Evolutionary conservation across 306 rosid genomes (phyloP), one percentile per base, ranked within the genome.

Genomic region (Quercus gilva): DNA sequence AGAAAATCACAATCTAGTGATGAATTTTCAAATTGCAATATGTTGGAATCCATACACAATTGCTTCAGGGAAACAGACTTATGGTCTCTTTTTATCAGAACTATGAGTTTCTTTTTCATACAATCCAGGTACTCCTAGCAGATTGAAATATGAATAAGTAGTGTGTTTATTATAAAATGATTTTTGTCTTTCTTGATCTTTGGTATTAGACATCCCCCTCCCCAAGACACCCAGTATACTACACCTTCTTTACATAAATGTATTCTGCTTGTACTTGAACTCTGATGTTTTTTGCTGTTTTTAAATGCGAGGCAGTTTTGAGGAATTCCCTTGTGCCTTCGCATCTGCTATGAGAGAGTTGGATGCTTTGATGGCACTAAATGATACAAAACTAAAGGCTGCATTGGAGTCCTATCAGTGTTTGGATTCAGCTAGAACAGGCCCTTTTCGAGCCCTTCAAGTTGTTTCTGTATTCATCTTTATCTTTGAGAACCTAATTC

Each of bases 401-500:
- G 53, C 73, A 70, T 80, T 96, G 84, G 96, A 96, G 76, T 91
- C 98, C 45, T 96, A 96, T 70, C 81, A 73, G 67, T 86, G 68
- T 74, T 87, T 93, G 87, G 91, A 85, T 82, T 88, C 93, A 68
- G 87, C 87, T 61, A 87, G 89, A 89, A 85, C 85, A 77, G 97
- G 98, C 57, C 99, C 99, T 69, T 90, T 90, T 55, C 92, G 96
- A 79, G 92, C 90, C 14, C 72, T 91, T 61, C 99, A 96, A 86
- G 84, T 78, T 37, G 90, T 86, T 83, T 88, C 96, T 11, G 69
- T 90, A 31, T 69, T 96, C 85, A 85, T 96, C 69, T 96, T 91
- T 78, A 80, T 88, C 73, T 57, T 90, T 49, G 87, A 88, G 78
- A 84, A 82, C 84, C 78, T 88, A 15, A 77, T 84, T 57, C 79